Evolutionary conservation across 257 asterid species (phyloP).

Genomic region (Schizonepeta tenuifolia): DNA sequence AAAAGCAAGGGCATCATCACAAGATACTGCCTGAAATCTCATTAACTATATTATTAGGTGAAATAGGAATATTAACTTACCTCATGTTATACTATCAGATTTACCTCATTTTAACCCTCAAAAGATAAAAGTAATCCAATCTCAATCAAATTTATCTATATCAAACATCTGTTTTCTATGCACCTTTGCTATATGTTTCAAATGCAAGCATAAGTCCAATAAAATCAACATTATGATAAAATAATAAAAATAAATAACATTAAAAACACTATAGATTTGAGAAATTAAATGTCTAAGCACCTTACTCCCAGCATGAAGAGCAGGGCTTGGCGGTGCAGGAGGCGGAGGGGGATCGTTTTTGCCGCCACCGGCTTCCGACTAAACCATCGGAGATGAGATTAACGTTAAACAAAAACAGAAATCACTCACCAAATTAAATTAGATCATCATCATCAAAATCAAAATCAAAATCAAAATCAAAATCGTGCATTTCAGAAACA

Average conservation of each 20-base stretch:
- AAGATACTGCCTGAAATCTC: constrained; percentile 8
- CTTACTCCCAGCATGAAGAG: constrained; percentile 73
- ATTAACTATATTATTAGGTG: constrained; percentile 8
- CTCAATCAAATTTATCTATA: neutral
- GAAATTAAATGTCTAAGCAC: constrained; percentile 35
- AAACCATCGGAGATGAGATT: constrained; percentile 29
- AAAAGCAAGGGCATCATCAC: neutral
- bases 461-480: too few species aligned
- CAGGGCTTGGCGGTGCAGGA: constrained; percentile 48
- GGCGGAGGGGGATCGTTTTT: constrained; percentile 57
- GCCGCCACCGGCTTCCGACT: constrained; percentile 77
- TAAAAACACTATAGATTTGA: neutral
- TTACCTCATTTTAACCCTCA: constrained; percentile 1
- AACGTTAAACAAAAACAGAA: constrained; percentile 9
- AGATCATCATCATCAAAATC: too few species aligned
- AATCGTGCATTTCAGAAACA: constrained; percentile 15
- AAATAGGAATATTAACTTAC: neutral
- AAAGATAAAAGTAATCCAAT: neutral
- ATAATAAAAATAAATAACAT: too few species aligned
- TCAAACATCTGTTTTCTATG: neutral
- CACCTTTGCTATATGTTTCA: neutral
- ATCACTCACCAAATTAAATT: neutral
- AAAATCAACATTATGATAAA: neutral
- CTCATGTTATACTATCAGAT: neutral
- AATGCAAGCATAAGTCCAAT: neutral